phyloP scores from a whole-genome alignment of 1,284 basidiomycete genomes.

The Boletus semigastroideus region DNA sequence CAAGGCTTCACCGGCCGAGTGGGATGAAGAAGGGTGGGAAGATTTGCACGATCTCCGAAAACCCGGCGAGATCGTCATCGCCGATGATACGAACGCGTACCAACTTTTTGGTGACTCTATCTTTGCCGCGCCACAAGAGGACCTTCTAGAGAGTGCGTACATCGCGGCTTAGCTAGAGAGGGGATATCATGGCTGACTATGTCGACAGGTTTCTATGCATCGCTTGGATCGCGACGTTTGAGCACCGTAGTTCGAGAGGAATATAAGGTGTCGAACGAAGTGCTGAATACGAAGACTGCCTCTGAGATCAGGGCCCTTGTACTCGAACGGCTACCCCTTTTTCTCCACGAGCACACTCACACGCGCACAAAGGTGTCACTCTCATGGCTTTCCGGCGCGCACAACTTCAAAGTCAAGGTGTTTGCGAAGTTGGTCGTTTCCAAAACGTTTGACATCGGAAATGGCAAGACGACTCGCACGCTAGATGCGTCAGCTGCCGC shows the following conservation, averaged over 20 bases:
- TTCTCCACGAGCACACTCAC: constrained; percentile 87
- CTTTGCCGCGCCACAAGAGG: constrained; percentile 89
- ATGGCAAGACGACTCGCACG: constrained; percentile 48
- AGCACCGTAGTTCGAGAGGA: constrained; percentile 76
- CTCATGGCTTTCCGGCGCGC: constrained; percentile 70
- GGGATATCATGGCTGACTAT: neutral
- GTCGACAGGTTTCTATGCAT: constrained; percentile 58
- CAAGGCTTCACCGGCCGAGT: constrained; percentile 36
- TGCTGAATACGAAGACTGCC: constrained; percentile 48
- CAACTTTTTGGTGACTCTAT: constrained; percentile 77
- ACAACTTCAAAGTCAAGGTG: constrained; percentile 71
- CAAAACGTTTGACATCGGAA: constrained; percentile 57
- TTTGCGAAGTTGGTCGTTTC: constrained; percentile 63
- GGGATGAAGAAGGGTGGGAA: constrained; percentile 71
- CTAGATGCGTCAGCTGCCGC: constrained; percentile 79
- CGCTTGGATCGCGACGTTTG: constrained; percentile 69
- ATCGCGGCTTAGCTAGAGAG: neutral
- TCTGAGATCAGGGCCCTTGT: constrained; percentile 60
- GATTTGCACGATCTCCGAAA: constrained; percentile 61
- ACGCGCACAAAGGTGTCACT: constrained; percentile 66
- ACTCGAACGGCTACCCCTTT: constrained; percentile 88
- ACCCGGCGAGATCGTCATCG: constrained; percentile 67
- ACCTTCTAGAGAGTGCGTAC: constrained; percentile 70
- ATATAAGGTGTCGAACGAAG: constrained; percentile 60
- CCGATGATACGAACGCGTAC: constrained; percentile 78